A percentile compares a stretch with the other conserved stretches of the same genome.
phyloP scores from a whole-genome alignment of 208 protist genomes.

The Crithidia expoeki region DNA sequence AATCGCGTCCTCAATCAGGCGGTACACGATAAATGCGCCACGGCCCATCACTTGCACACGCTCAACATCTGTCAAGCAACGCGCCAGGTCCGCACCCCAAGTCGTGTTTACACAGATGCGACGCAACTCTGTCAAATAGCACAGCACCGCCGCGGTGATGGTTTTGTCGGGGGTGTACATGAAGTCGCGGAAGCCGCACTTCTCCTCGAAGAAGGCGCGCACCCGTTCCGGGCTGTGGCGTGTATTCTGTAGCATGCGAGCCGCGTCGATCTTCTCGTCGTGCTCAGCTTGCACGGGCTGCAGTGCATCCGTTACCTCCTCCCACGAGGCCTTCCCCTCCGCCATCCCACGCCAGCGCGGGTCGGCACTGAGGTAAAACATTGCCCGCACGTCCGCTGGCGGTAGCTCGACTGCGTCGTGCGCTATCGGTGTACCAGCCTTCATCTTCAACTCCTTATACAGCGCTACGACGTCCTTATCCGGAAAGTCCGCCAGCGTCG shows the following conservation, averaged over 20 bases:
- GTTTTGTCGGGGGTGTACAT: conserved; percentile 86
- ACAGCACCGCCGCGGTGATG: conserved; percentile 83
- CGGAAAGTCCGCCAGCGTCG: conserved; percentile 72
- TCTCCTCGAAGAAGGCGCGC: conserved; percentile 87
- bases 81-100: conserved; percentile 73
- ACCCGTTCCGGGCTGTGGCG: conserved; percentile 73
- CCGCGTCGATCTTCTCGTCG: conserved; percentile 84
- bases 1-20: conserved; percentile 80
- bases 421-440: conserved; percentile 47
- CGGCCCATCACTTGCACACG: conserved; percentile 72
- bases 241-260: conserved; percentile 81
- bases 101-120: conserved; percentile 69
- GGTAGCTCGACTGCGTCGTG: conserved; percentile 45
- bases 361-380: conserved; percentile 80
- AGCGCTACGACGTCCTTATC: conserved; percentile 48
- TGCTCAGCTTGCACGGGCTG: conserved; percentile 41
- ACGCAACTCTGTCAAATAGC: conserved; percentile 76
- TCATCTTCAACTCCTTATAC: conserved; percentile 58
- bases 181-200: conserved; percentile 90
- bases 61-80: conserved; percentile 72
- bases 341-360: conserved; percentile 44
- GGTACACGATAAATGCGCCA: conserved; percentile 76
- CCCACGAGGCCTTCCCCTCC: conserved; percentile 48
- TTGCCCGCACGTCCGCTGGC: conserved; percentile 64
- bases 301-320: conserved; percentile 63